phyloP scores from a whole-genome alignment of 1,284 basidiomycete species.

The Ceratobasidium sp. region DNA sequence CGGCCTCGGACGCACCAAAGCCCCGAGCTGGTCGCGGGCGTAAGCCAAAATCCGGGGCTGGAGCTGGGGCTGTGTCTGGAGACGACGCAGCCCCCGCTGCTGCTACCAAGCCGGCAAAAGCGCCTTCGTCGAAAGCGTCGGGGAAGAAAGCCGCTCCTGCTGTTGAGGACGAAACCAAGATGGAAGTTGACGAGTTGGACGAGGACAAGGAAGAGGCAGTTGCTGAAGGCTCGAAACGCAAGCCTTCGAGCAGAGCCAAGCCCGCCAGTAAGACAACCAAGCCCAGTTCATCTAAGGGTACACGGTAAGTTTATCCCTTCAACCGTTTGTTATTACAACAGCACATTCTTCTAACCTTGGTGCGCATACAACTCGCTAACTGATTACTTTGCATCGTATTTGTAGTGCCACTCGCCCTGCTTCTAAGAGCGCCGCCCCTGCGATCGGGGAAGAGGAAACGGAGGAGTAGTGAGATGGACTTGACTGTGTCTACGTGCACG shows the following conservation, averaged over 20 bases:
- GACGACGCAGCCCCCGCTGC: not conserved
- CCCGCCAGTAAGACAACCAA: constrained; percentile 28
- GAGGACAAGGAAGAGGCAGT: not conserved
- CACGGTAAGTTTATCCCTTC: constrained; percentile 11
- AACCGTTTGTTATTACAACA: no score
- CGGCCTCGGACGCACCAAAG: not conserved
- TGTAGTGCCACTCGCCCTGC: not conserved
- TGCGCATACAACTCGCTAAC: no score
- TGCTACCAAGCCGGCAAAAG: constrained; percentile 3
- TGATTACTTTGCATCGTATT: no score
- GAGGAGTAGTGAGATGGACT: not conserved
- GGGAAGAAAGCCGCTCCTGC: constrained; percentile 22
- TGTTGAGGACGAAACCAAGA: constrained; percentile 17
- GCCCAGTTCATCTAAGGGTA: constrained; percentile 3
- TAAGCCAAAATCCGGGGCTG: constrained; percentile 1
- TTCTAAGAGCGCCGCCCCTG: constrained; percentile 7
- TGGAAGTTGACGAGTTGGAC: constrained; percentile 38
- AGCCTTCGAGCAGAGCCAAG: constrained; percentile 36
- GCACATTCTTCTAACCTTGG: no score
- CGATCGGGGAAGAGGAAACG: not conserved
- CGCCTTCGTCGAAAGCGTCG: constrained; percentile 6
- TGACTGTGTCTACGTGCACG: no score
- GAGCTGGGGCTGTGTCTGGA: not conserved
- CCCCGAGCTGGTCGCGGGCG: not conserved
- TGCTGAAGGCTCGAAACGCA: constrained; percentile 22